These are phyloP conservation scores for Anthoceros angustus DNA, from an alignment of 225 moss, liverwort and hornwort species.

Conservation along the genomic window DNA sequence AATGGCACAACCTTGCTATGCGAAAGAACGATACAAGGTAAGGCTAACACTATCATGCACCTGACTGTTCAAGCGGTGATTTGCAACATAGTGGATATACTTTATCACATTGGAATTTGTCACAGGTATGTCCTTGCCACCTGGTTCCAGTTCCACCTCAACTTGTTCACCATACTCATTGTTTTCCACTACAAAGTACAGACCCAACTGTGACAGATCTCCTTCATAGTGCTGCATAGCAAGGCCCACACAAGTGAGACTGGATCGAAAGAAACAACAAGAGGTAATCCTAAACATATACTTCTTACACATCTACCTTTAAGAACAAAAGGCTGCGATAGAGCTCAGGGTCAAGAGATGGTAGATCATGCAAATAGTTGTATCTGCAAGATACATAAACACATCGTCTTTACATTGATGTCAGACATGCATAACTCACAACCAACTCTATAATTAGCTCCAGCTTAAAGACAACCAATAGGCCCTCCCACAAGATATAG, in stretches of 20 bases:
- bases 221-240: slow-evolving; percentile 53
- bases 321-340: slow-evolving; percentile 80
- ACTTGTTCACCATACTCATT: slow-evolving; percentile 95
- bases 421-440: too few species aligned
- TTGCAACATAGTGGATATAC: slow-evolving; percentile 82
- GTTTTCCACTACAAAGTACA: slow-evolving; percentile 80
- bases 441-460: too few species aligned
- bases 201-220: slow-evolving; percentile 67
- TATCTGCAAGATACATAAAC: slow-evolving; percentile 34
- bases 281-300: background rate
- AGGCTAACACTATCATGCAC: slow-evolving; percentile 17
- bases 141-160: slow-evolving; percentile 74
- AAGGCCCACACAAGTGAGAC: background rate
- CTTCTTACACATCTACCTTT: slow-evolving; percentile 33
- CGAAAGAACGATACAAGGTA: background rate
- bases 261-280: background rate
- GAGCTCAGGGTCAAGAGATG: slow-evolving; percentile 84
- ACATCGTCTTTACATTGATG: background rate
- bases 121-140: slow-evolving; percentile 80
- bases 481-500: too few species aligned
- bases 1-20: background rate
- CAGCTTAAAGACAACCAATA: too few species aligned
- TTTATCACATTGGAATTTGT: slow-evolving; percentile 68
- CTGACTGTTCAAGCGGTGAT: slow-evolving; percentile 94
- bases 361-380: slow-evolving; percentile 84